Evolutionary conservation across 495 filamentous ascomycete genomes (phyloP).

Genomic region (Penicillium fimorum): DNA sequence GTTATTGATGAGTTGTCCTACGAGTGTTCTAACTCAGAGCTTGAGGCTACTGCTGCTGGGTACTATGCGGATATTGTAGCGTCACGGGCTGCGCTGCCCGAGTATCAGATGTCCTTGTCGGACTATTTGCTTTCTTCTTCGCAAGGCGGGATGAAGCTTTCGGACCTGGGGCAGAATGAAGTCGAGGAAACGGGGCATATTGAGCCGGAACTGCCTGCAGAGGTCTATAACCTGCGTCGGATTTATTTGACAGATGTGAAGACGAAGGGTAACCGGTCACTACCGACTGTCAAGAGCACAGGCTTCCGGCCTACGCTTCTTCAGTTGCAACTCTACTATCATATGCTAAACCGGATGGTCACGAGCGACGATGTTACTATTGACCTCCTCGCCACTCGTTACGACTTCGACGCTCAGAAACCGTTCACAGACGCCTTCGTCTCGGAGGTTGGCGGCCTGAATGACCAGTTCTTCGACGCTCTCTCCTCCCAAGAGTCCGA

Average conservation of each 20-base stretch:
- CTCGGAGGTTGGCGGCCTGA: conserved; percentile 67
- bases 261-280: conserved; percentile 61
- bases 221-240: conserved; percentile 33
- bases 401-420: conserved; percentile 60
- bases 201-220: conserved; percentile 19
- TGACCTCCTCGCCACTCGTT: conserved; percentile 62
- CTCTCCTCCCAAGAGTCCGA: conserved; percentile 35
- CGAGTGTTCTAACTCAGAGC: conserved; percentile 65
- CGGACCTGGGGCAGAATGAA: conserved; percentile 27
- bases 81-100: conserved; percentile 38
- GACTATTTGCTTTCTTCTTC: conserved; percentile 49
- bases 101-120: conserved; percentile 55
- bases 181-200: conserved; percentile 1
- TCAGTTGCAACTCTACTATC: conserved; percentile 89
- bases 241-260: conserved; percentile 89
- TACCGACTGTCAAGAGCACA: conserved; percentile 60
- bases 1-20: conserved; percentile 87
- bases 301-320: conserved; percentile 75
- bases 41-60: conserved; percentile 53
- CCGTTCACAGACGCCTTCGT: conserved; percentile 80
- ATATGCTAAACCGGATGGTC: conserved; percentile 75
- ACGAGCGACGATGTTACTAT: conserved; percentile 67
- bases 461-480: conserved; percentile 55
- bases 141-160: conserved; percentile 38
- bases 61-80: conserved; percentile 38